phyloP scores from a whole-genome alignment of 208 protist species.

The Strigomonas culicis region DNA sequence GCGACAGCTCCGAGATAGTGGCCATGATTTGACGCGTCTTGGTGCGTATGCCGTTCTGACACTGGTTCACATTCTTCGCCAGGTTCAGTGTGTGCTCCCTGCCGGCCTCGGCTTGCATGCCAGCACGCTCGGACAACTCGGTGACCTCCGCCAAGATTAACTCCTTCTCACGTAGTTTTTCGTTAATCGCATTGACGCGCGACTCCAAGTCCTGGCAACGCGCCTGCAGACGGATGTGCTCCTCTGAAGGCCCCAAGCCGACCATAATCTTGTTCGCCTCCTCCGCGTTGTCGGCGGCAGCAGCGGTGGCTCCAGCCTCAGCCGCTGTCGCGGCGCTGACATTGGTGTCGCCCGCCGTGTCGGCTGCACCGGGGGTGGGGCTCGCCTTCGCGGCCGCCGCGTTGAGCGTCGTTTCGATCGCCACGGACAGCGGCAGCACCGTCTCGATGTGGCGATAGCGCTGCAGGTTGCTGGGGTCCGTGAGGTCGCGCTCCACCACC shows the following conservation, averaged over 20 bases:
- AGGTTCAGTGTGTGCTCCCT: conserved; percentile 91
- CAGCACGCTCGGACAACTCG: conserved; percentile 84
- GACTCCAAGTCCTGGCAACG: conserved; percentile 91
- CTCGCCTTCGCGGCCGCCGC: not conserved
- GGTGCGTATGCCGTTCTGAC: conserved; percentile 84
- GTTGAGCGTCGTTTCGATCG: conserved; percentile 5
- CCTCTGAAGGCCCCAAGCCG: conserved; percentile 47
- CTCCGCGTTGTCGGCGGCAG: not conserved
- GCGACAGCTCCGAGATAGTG: conserved; percentile 95
- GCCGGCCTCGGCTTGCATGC: conserved; percentile 77
- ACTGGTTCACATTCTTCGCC: conserved; percentile 91
- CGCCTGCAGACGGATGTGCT: conserved; percentile 82
- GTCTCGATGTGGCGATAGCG: conserved; percentile 66
- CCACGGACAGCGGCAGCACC: not conserved
- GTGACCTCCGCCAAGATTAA: conserved; percentile 95
- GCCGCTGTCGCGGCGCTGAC: not conserved
- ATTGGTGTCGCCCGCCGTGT: not conserved
- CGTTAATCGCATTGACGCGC: conserved; percentile 88
- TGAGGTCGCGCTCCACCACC: conserved; percentile 80
- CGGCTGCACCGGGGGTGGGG: not conserved
- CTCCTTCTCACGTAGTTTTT: conserved; percentile 95
- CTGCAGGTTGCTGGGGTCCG: conserved; percentile 78
- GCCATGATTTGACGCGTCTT: conserved; percentile 95
- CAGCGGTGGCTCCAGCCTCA: conserved; percentile 1
- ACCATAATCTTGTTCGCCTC: conserved; percentile 6